Conservation (phyloP, 2,329 filamentous ascomycete species). For the Arthroderma uncinatum region DNA sequence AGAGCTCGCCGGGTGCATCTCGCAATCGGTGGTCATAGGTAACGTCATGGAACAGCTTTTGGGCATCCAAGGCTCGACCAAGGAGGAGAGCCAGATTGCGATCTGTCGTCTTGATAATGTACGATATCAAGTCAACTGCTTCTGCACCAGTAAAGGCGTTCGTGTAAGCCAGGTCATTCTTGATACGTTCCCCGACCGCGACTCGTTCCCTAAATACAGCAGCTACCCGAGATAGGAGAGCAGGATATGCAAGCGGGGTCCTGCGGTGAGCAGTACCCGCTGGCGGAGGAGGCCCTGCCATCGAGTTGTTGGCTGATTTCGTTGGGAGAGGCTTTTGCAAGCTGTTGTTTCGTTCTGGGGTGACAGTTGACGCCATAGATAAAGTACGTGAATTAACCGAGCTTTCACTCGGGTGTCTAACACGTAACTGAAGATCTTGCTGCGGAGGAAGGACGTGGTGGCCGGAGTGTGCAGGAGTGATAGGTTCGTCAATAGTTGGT, state of each 20-base stretch:
- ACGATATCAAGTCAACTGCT: slow-evolving; percentile 87
- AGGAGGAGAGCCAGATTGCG: slow-evolving; percentile 84
- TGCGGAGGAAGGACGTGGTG: slow-evolving; percentile 7
- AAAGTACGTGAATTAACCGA: slow-evolving; percentile 53
- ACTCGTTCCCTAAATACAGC: slow-evolving; percentile 88
- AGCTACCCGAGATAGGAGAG: slow-evolving; percentile 81
- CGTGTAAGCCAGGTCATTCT: slow-evolving; percentile 95
- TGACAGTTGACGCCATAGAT: slow-evolving; percentile 71
- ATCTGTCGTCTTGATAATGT: slow-evolving; percentile 95
- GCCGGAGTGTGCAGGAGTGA: not conserved
- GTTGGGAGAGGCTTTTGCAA: slow-evolving; percentile 32
- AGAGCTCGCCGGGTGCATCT: slow-evolving; percentile 89
- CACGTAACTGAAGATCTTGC: slow-evolving; percentile 18
- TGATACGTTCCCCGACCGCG: slow-evolving; percentile 72
- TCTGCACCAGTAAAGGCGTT: slow-evolving; percentile 94
- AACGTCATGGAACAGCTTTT: slow-evolving; percentile 99
- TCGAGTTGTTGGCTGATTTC: slow-evolving; percentile 41
- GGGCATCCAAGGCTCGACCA: slow-evolving; percentile 83
- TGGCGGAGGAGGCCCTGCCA: slow-evolving; percentile 42
- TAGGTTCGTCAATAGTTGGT: slow-evolving; percentile 31
- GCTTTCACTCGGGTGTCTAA: slow-evolving; percentile 35
- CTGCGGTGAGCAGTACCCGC: slow-evolving; percentile 49
- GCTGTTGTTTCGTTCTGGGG: slow-evolving; percentile 50
- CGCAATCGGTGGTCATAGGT: slow-evolving; percentile 93
- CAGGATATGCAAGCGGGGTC: slow-evolving; percentile 84